Percentiles rank a stretch among this genome's conserved stretches.
phyloP scores from a whole-genome alignment of 805 yeast species.

The Wickerhamiella allomyrinae region DNA sequence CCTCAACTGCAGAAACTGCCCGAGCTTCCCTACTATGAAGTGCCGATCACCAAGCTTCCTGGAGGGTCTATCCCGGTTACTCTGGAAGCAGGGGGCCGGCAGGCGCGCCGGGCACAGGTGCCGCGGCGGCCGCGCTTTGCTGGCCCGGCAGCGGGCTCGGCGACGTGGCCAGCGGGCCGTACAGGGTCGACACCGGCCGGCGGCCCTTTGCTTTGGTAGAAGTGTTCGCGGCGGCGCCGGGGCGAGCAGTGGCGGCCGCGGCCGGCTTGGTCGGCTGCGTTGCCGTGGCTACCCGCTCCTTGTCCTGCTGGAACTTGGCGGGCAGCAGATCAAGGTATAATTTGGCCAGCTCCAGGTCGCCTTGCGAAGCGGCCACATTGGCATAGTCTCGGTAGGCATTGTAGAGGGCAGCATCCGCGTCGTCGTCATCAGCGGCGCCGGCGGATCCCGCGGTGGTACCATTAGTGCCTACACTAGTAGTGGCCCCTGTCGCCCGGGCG shows the following conservation, averaged over 20 bases:
- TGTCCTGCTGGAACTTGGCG: conserved; percentile 48
- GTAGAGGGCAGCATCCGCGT: conserved; percentile 35
- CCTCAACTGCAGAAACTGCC: too few relatives aligned
- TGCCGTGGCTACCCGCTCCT: conserved; percentile 66
- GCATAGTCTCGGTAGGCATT: conserved; percentile 69
- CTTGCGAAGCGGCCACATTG: conserved; percentile 62
- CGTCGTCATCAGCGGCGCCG: conserved; percentile 14
- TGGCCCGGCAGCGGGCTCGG: conserved; percentile 1
- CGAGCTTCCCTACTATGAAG: too few relatives aligned
- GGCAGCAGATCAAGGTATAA: conserved; percentile 60
- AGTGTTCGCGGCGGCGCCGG: not conserved
- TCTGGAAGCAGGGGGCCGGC: conserved; percentile 9
- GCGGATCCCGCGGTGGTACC: conserved; percentile 14
- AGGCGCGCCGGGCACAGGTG: conserved; percentile 8
- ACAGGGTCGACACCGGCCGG: not conserved
- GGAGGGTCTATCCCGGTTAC: too few relatives aligned
- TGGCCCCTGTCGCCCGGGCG: conserved; percentile 33
- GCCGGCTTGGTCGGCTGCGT: conserved; percentile 23
- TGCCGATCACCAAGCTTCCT: too few relatives aligned
- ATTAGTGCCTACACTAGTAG: conserved; percentile 13
- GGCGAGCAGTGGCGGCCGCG: not conserved
- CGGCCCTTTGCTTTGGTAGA: not conserved
- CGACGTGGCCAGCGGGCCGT: not conserved
- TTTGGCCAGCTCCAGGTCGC: conserved; percentile 70
- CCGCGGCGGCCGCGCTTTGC: conserved; percentile 2